phyloP scores from a whole-genome alignment of 2,329 filamentous ascomycete species.

The Mycogone perniciosa region DNA sequence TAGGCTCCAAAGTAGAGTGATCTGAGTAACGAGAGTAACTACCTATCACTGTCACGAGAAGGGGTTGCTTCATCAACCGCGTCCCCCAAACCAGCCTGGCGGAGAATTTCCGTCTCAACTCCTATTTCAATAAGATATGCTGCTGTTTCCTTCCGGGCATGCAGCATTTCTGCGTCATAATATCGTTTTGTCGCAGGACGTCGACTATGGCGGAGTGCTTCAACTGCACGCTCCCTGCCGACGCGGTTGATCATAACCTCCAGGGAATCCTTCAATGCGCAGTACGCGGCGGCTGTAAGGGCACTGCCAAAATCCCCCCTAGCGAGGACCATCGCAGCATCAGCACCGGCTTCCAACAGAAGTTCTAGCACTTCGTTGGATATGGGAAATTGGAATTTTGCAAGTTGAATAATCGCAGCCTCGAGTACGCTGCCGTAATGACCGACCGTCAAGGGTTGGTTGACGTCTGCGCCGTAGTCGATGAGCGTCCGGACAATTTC shows the following conservation, averaged over 20 bases:
- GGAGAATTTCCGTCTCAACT: not conserved
- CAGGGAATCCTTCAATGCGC: not conserved
- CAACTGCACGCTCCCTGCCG: not conserved
- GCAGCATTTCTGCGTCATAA: not conserved
- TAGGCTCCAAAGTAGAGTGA: too few species aligned
- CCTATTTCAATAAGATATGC: conserved; percentile 4
- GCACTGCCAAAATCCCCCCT: conserved; percentile 2
- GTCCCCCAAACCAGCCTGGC: not conserved
- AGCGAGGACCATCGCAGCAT: not conserved
- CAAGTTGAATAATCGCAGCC: not conserved
- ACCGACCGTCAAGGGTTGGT: not conserved
- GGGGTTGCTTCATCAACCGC: not conserved
- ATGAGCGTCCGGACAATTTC: not conserved
- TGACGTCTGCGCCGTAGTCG: not conserved
- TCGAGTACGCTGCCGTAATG: conserved; percentile 1
- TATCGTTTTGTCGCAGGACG: not conserved
- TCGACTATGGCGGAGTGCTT: not conserved
- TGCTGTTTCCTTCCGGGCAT: not conserved
- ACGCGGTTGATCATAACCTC: not conserved
- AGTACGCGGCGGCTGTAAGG: conserved; percentile 3
- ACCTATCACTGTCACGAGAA: too few species aligned
- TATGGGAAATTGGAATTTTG: not conserved
- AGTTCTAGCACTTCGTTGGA: not conserved
- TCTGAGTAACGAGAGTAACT: too few species aligned
- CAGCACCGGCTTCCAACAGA: conserved; percentile 1